Evolutionary conservation across 352 stramenopile species (phyloP).

Genomic region (Phytophthora meadii): DNA sequence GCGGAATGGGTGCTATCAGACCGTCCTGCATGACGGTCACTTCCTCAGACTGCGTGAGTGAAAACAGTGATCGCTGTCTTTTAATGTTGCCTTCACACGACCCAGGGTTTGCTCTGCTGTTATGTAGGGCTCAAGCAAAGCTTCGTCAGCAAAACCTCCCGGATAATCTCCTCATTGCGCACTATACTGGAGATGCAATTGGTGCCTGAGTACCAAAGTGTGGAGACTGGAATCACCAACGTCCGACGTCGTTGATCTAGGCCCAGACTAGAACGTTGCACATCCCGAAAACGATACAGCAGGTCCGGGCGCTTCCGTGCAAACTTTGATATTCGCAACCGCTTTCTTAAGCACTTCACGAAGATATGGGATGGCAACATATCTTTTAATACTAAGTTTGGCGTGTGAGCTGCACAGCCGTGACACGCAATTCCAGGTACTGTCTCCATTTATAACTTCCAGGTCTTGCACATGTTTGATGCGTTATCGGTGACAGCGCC

Average conservation of each 20-base stretch:
- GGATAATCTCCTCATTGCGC: conserved; percentile 1
- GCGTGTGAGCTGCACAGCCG: conserved; percentile 11
- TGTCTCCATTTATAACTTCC: not conserved
- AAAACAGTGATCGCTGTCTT: too few relatives aligned
- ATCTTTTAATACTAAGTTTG: conserved; percentile 12
- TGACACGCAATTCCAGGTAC: not conserved
- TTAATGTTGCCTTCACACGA: too few relatives aligned
- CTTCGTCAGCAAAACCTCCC: not conserved
- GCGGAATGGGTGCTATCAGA: too few relatives aligned
- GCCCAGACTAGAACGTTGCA: not conserved
- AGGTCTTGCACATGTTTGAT: conserved; percentile 10
- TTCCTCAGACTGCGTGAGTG: too few relatives aligned
- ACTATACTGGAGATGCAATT: conserved; percentile 19
- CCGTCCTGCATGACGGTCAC: too few relatives aligned
- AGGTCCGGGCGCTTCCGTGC: conserved; percentile 1
- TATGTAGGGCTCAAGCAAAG: conserved; percentile 3
- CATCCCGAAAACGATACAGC: conserved; percentile 7
- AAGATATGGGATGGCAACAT: not conserved
- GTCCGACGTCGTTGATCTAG: not conserved
- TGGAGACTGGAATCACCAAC: conserved; percentile 3
- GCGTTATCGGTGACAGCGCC: conserved; percentile 9
- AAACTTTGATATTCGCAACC: conserved; percentile 12
- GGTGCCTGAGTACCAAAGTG: conserved; percentile 12
- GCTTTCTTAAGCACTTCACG: not conserved
- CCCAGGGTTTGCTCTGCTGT: not conserved